Percentiles rank a stretch among this genome's conserved stretches.
Conservation (phyloP, 2,329 filamentous ascomycete species). For the Diplodia sapinea region DNA sequence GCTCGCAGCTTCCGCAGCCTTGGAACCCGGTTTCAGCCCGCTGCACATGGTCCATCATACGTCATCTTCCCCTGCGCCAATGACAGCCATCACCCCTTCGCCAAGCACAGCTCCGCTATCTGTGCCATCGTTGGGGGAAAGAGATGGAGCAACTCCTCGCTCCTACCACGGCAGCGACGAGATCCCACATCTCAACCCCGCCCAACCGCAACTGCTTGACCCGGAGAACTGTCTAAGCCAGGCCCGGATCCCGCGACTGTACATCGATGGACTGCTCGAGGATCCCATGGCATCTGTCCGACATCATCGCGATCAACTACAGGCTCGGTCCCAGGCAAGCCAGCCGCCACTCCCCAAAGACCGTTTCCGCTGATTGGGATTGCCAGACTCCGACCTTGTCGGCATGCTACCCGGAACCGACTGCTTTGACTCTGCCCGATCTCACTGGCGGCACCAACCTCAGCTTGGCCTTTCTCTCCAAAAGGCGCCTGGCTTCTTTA, state of each 20-base stretch:
- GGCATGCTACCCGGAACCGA: background rate
- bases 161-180: background rate
- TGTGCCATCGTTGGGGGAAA: background rate
- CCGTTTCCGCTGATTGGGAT: background rate
- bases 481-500: slow-evolving; percentile 42
- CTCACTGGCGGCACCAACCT: slow-evolving; percentile 41
- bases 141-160: background rate
- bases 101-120: background rate
- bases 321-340: background rate
- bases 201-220: background rate
- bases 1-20: background rate
- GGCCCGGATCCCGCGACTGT: background rate
- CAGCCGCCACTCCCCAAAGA: background rate
- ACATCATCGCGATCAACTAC: background rate
- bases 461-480: slow-evolving; percentile 47
- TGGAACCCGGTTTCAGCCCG: background rate
- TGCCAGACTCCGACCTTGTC: background rate
- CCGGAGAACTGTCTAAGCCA: background rate
- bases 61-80: background rate
- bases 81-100: background rate
- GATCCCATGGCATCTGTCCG: slow-evolving; percentile 4
- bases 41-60: background rate
- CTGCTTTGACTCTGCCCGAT: background rate
- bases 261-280: background rate
- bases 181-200: background rate